phyloP scores from a whole-genome alignment of 192 early-diverging fungal species.

The Umbelopsis sp. region DNA sequence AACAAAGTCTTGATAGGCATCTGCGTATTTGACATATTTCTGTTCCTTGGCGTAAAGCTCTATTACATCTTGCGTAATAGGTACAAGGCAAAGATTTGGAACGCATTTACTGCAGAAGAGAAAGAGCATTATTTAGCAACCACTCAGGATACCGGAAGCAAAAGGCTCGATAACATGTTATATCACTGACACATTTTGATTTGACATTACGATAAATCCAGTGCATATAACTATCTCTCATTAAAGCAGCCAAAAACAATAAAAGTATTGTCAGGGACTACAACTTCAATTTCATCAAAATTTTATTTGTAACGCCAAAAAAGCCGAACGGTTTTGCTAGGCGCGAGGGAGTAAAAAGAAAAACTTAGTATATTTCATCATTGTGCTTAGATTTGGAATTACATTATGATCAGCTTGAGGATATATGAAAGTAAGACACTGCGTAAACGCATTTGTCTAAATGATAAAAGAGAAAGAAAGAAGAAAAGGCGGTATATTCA shows the following conservation, averaged over 20 bases:
- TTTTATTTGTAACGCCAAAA: too few relatives aligned
- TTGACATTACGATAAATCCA: too few relatives aligned
- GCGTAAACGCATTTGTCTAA: background rate
- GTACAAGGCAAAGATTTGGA: slow-evolving; percentile 43
- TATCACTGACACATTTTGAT: background rate
- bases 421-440: background rate
- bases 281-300: too few relatives aligned
- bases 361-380: background rate
- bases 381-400: background rate
- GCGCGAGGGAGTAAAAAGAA: background rate
- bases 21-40: slow-evolving; percentile 32
- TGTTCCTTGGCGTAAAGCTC: slow-evolving; percentile 44
- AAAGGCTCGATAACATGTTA: slow-evolving; percentile 45
- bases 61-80: slow-evolving; percentile 44
- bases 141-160: slow-evolving; percentile 47
- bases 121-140: slow-evolving; percentile 50
- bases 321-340: too few relatives aligned
- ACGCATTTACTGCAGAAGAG: slow-evolving; percentile 44
- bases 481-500: background rate
- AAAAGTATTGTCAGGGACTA: too few relatives aligned
- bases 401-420: background rate
- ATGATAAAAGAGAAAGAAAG: background rate
- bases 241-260: too few relatives aligned
- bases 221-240: too few relatives aligned
- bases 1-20: slow-evolving; percentile 48